Conservation (phyloP, 345 rosid species). For the Melaleuca quinquenervia region DNA sequence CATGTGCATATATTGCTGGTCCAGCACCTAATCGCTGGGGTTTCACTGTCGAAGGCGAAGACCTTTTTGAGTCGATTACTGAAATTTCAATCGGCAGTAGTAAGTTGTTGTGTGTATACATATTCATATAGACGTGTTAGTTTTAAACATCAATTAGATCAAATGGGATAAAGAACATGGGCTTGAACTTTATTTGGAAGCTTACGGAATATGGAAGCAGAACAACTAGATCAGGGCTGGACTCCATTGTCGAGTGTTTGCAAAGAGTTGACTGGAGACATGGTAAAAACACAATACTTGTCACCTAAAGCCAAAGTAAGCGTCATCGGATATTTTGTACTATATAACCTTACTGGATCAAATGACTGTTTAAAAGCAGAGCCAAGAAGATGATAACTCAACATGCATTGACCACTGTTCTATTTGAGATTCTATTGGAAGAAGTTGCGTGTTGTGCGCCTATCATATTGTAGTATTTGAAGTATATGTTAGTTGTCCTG, state of each 20-base stretch:
- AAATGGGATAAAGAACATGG: neutral
- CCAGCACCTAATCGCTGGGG: slow-evolving; percentile 99
- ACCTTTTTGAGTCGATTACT: slow-evolving; percentile 53
- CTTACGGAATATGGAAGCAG: neutral
- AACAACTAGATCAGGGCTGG: neutral
- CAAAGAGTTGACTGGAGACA: neutral
- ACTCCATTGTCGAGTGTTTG: neutral
- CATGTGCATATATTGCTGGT: slow-evolving; percentile 98
- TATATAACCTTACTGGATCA: neutral
- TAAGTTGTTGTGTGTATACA: slow-evolving; percentile 14
- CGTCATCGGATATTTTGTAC: neutral
- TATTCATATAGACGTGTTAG: neutral
- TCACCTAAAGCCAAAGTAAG: neutral
- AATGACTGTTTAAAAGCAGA: neutral
- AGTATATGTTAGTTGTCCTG: neutral
- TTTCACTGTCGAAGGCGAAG: slow-evolving; percentile 71
- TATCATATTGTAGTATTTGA: neutral
- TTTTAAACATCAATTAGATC: neutral
- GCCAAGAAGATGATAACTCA: neutral
- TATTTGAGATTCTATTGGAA: neutral
- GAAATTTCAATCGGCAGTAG: slow-evolving; percentile 40
- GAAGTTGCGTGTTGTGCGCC: neutral
- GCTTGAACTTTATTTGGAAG: neutral
- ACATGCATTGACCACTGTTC: neutral
- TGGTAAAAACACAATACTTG: neutral